Evolutionary conservation across 768 basidiomycete genomes (phyloP), one percentile per base, ranked within the genome.

Genomic region (Dacryopinax primogenitus): DNA sequence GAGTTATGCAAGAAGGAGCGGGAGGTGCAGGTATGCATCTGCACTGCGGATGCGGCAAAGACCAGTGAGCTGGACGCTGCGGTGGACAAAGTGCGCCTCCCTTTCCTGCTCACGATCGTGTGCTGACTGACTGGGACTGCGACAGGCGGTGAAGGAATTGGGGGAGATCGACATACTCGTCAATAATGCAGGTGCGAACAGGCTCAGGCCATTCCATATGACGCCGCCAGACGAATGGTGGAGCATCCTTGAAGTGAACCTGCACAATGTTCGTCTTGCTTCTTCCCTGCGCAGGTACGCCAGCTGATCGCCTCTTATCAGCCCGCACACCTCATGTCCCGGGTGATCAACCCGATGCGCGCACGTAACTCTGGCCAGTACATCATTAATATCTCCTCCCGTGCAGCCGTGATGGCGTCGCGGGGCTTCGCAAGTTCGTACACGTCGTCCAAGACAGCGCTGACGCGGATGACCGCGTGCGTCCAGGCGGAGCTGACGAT

Each of bases 101-200:
- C 11, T 26, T 9, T 9, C 13, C 51, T 58, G 51, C 32, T 3
- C 32, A 21, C 30, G 26, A 23, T 28, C 9, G 11, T 23, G 30
- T 58, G 13, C 11, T 58, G 23, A 18, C 51, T 58, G 30, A 58
- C 30, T 23, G 15, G 11, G 51, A 13, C 4, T 11, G 9, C 30
- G 9, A 9, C 51, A 58, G 51, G 51, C 51, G 26, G 51, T 58
- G 13, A 58, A 58, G 51, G 51, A 58, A 21, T 30, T 58, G 3
- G 51, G 51, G 4, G 51, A 58, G 51, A 58, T 58, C 51, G 51
- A 58, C 51, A 58, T 58, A 23, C 51, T 58, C 51, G 51, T 58
- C 30, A 58, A 58, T 18, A 58, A 58, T 30, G 51, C 51, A 9
- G 51, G 51, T 6, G 51, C 51, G 26, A 58, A 58, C 51, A 23